These are phyloP conservation scores for Sclerotinia sclerotiorum DNA, from an alignment of 2,329 filamentous ascomycete genomes.

Conservation along the genomic window DNA sequence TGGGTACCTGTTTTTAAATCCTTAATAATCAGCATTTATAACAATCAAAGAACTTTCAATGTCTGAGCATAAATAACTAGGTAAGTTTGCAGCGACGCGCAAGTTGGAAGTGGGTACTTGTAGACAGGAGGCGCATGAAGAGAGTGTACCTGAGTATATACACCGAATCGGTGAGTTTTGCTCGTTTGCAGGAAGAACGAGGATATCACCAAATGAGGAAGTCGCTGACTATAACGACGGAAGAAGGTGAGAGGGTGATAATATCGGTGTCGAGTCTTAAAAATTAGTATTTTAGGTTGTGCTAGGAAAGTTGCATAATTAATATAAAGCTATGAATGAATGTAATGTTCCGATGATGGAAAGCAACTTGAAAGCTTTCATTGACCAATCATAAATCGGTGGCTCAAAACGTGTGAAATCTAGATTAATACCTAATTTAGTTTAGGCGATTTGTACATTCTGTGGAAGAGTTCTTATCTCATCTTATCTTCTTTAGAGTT, in stretches of 20 bases:
- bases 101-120: background rate
- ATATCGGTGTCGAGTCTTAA: background rate
- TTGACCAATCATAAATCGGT: constrained; percentile 12
- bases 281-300: background rate
- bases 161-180: background rate
- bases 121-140: background rate
- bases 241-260: background rate
- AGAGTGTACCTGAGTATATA: background rate
- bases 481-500: background rate
- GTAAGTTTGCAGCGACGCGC: background rate
- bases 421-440: background rate
- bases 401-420: background rate
- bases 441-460: background rate
- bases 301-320: background rate
- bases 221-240: background rate
- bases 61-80: background rate
- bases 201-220: background rate
- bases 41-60: background rate
- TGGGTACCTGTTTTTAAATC: constrained; percentile 32
- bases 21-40: constrained; percentile 36
- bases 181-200: background rate
- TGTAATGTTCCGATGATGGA: background rate
- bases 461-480: background rate
- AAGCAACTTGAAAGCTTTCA: background rate
- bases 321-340: background rate